Base-by-base conservation (phyloP, 129 eudicot genomes). In the Gnaphalium uliginosum region DNA sequence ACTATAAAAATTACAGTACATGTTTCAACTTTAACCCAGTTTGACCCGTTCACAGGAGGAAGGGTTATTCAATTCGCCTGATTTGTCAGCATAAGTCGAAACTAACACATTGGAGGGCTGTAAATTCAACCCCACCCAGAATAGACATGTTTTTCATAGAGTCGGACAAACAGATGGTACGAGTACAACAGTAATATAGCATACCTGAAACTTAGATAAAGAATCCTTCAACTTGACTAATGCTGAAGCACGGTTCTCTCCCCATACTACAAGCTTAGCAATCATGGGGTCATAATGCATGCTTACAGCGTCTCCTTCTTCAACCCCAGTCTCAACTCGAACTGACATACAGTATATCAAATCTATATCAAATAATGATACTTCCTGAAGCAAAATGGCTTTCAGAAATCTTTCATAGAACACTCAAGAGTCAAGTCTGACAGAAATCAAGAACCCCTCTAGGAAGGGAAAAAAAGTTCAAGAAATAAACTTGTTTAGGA, bases 241-340 rank as follows among this genome's bases (percentile, higher is more conserved):
- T 61, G 99, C 99, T 5, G 94, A 84, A 81, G 77, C 35, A 35
- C 99, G 96, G 32, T 85, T 87, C 79, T 95, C 92, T 62, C 97
- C 97, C 97, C 93, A 86, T 26, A 95, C 97, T 35, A 95, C 97
- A 77, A 95, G 99, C 79, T 95, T 95, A 39, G 99, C 99, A 68
- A 95, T 95, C 99, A 95, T 95, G 61, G 99, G 99, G 86, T 95
- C 99, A 73, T 95, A 95, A 83, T 95, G 99, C 97, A 95, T 89
- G 91, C 96, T 91, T 64, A 95, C 99, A 53, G 87, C 63, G 73
- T 95, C 99, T 57, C 97, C 96, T 84, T 95, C 90, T 82, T 86
- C 94, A 79, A 95, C 99, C 74, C 99, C 99, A 30, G 99, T 95
- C 80, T 95, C 99, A 60, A 95, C 97, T 69, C 99, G 85, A 72